Evolutionary conservation across 768 basidiomycete species (phyloP).

Genomic region (Calocybe indica): DNA sequence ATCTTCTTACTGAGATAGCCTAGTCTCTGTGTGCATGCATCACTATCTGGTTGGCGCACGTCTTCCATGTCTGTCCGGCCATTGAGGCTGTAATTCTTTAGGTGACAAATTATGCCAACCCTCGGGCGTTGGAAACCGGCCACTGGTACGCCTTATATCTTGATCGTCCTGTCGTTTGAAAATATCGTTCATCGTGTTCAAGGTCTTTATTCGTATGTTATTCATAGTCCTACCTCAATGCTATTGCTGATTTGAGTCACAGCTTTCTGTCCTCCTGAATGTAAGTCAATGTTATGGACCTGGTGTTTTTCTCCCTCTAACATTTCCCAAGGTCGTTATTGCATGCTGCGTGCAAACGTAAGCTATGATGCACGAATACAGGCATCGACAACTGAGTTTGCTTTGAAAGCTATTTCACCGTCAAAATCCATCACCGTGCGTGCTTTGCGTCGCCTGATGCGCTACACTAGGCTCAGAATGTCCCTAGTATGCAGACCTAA

Average conservation of each 20-base stretch:
- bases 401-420: conserved; percentile 26
- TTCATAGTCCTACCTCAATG: background rate
- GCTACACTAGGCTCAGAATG: background rate
- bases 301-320: background rate
- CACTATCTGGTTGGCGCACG: conserved; percentile 22
- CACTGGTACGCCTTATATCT: conserved; percentile 25
- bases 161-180: background rate
- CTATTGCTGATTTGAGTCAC: background rate
- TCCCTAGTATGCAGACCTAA: conserved; percentile 22
- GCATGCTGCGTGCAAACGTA: conserved; percentile 27
- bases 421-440: conserved; percentile 25
- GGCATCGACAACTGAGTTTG: background rate
- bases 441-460: background rate
- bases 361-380: background rate
- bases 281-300: conserved; percentile 4
- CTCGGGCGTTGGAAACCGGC: conserved; percentile 22
- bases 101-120: conserved; percentile 33
- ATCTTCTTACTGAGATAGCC: background rate
- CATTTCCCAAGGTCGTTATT: conserved; percentile 15
- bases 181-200: background rate
- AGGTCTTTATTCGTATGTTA: conserved; percentile 30
- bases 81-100: conserved; percentile 3
- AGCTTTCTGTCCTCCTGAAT: conserved; percentile 23
- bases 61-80: background rate
- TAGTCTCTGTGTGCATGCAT: conserved; percentile 27